Percentiles rank a stretch among this genome's conserved stretches.
These are phyloP conservation scores for Flammula alnicola DNA, from an alignment of 1,284 basidiomycete genomes.

Conservation along the genomic window DNA sequence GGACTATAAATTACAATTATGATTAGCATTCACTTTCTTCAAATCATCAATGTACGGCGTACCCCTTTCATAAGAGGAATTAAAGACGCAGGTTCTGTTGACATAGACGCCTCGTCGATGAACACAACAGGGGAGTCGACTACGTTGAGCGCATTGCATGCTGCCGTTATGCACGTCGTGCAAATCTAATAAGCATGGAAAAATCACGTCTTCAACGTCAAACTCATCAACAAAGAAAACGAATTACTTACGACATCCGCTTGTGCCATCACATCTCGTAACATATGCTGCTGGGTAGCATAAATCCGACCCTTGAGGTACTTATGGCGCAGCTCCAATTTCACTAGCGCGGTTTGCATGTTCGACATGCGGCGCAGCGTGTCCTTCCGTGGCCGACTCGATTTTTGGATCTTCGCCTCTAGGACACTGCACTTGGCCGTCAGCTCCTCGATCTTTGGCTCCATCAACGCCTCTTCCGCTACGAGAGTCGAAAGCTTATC, in stretches of 20 bases:
- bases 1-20: constrained; percentile 47
- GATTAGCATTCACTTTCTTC: neutral
- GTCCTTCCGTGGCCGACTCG: constrained; percentile 24
- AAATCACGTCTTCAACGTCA: constrained; percentile 5
- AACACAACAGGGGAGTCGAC: constrained; percentile 94
- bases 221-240: constrained; percentile 7
- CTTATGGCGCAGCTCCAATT: constrained; percentile 39
- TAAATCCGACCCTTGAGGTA: constrained; percentile 47
- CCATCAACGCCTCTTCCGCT: constrained; percentile 39
- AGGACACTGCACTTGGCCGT: constrained; percentile 29
- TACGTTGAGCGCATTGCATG: constrained; percentile 58
- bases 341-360: constrained; percentile 45
- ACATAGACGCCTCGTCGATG: constrained; percentile 95
- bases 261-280: constrained; percentile 60
- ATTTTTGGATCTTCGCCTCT: constrained; percentile 23
- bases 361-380: constrained; percentile 24
- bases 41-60: constrained; percentile 36
- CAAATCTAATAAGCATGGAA: constrained; percentile 60
- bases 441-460: constrained; percentile 33
- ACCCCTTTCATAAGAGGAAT: constrained; percentile 91
- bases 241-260: constrained; percentile 76
- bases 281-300: constrained; percentile 56
- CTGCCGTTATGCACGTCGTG: constrained; percentile 82
- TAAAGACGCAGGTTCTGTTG: constrained; percentile 87
- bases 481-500: constrained; percentile 45